These are phyloP conservation scores for Harrya chromipes DNA, from an alignment of 768 basidiomycete species.

Conservation along the genomic window DNA sequence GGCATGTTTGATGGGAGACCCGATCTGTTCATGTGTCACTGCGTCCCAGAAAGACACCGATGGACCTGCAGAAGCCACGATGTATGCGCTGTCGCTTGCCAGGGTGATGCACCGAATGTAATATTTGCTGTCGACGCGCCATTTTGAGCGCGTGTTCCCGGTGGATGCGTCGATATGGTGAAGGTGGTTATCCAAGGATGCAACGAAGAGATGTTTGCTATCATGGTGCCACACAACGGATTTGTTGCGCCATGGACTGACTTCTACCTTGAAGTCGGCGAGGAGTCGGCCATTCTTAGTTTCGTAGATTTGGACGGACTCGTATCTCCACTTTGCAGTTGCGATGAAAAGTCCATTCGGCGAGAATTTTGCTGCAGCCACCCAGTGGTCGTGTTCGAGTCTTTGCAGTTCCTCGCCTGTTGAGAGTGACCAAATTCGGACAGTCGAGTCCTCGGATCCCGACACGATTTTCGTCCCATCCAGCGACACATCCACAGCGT, in stretches of 20 bases:
- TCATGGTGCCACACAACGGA: neutral
- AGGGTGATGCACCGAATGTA: neutral
- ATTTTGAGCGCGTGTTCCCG: neutral
- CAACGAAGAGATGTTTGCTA: neutral
- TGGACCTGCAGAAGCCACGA: neutral
- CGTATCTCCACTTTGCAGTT: neutral
- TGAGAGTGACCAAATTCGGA: too few relatives aligned
- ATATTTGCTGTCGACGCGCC: neutral
- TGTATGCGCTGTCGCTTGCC: neutral
- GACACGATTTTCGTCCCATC: too few relatives aligned
- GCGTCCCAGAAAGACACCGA: conserved; percentile 11
- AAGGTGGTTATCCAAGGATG: neutral
- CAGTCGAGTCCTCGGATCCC: too few relatives aligned
- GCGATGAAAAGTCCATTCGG: neutral
- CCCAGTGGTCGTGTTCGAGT: neutral
- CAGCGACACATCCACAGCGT: too few relatives aligned
- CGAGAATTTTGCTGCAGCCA: neutral
- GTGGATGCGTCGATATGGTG: neutral
- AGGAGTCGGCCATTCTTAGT: neutral
- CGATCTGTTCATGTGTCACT: neutral
- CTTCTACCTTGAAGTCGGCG: neutral
- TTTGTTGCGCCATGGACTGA: neutral
- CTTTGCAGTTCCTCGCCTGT: too few relatives aligned
- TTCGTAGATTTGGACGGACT: neutral
- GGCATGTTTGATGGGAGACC: too few relatives aligned